phyloP scores from a whole-genome alignment of 2,329 filamentous ascomycete genomes.

The Paecilomyces fulvus region DNA sequence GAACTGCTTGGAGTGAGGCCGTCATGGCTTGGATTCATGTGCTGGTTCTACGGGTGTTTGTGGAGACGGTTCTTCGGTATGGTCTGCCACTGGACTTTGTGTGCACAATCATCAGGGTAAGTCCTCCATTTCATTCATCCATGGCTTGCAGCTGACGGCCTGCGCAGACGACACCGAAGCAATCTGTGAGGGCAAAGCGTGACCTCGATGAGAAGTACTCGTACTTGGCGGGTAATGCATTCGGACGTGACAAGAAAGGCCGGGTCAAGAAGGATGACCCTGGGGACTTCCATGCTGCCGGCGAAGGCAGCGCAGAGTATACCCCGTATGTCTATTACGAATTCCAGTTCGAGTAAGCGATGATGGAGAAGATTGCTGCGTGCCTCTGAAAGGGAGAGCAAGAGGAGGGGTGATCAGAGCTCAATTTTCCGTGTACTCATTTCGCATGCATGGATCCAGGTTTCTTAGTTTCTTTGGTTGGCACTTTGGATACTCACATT shows the following conservation, averaged over 20 bases:
- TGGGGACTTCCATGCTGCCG: slow-evolving; percentile 72
- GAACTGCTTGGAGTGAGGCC: slow-evolving; percentile 91
- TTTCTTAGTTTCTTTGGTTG: not conserved
- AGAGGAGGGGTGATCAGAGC: not conserved
- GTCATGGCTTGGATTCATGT: slow-evolving; percentile 97
- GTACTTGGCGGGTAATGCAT: slow-evolving; percentile 89
- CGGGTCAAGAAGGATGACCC: slow-evolving; percentile 85
- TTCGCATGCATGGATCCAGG: not conserved
- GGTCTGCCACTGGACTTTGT: slow-evolving; percentile 87
- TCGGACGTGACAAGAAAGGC: slow-evolving; percentile 88
- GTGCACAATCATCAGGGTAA: slow-evolving; percentile 73
- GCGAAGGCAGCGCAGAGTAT: slow-evolving; percentile 68
- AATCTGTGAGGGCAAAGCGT: slow-evolving; percentile 67
- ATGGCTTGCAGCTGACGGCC: not conserved
- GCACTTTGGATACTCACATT: not conserved
- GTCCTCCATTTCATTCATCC: slow-evolving; percentile 16
- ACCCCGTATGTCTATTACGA: slow-evolving; percentile 97
- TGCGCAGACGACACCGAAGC: slow-evolving; percentile 69
- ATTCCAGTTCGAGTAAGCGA: slow-evolving; percentile 60
- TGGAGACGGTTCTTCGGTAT: slow-evolving; percentile 95
- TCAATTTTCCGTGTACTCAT: not conserved
- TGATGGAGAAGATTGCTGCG: not conserved
- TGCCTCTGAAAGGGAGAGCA: not conserved
- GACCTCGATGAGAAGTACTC: slow-evolving; percentile 77
- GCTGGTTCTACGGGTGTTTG: slow-evolving; percentile 82